Evolutionary conservation across 2,329 filamentous ascomycete genomes (phyloP).

Genomic region (Penicillium digitatum): DNA sequence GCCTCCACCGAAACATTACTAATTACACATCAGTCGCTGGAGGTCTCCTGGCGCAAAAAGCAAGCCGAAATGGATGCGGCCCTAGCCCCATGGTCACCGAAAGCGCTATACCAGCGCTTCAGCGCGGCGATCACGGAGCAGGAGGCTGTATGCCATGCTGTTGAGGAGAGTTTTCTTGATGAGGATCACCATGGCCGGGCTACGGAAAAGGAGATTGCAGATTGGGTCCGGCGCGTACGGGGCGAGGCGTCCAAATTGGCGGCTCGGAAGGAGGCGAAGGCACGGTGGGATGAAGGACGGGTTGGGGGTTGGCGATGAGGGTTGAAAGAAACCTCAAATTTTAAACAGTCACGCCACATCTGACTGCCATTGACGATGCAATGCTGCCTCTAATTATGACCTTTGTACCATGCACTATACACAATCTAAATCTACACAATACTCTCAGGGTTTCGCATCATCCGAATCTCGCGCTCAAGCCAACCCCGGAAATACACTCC

Average conservation of each 20-base stretch:
- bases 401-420: background rate
- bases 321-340: background rate
- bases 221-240: slow-evolving; percentile 78
- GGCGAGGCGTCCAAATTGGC: slow-evolving; percentile 77
- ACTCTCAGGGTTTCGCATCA: background rate
- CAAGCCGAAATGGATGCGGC: slow-evolving; percentile 85
- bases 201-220: slow-evolving; percentile 74
- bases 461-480: background rate
- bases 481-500: too few species aligned
- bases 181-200: slow-evolving; percentile 52
- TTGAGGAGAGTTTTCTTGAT: slow-evolving; percentile 92
- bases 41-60: slow-evolving; percentile 87
- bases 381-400: slow-evolving; percentile 7
- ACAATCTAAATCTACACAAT: background rate
- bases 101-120: slow-evolving; percentile 78
- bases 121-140: slow-evolving; percentile 76
- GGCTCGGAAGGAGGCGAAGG: slow-evolving; percentile 77
- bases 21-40: slow-evolving; percentile 76
- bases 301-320: slow-evolving; percentile 84
- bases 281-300: slow-evolving; percentile 91
- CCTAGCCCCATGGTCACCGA: slow-evolving; percentile 77
- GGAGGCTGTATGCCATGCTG: slow-evolving; percentile 70
- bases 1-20: slow-evolving; percentile 73
- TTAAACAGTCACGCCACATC: background rate
- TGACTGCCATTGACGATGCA: slow-evolving; percentile 6